These are phyloP conservation scores for Luffa acutangula DNA, from an alignment of 306 rosid genomes.

Conservation along the genomic window DNA sequence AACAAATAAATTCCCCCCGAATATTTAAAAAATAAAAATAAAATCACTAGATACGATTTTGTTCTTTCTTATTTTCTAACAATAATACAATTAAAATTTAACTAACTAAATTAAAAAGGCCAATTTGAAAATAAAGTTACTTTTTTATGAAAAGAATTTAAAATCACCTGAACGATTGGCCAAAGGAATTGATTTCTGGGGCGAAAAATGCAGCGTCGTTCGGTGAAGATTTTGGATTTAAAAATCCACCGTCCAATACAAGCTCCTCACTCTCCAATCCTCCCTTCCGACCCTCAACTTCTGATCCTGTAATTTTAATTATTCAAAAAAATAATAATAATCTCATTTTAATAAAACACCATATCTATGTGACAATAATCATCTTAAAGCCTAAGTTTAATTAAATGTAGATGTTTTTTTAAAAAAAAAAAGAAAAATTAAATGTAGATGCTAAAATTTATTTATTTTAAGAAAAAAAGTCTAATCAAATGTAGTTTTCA, in stretches of 20 bases:
- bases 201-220: conserved; percentile 21
- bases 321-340: too few species aligned
- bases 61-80: not conserved
- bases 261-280: conserved; percentile 24
- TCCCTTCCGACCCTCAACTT: conserved; percentile 13
- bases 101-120: not conserved
- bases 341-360: too few species aligned
- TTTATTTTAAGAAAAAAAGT: too few species aligned
- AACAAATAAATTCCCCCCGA: not conserved
- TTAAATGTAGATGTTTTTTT: too few species aligned
- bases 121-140: not conserved
- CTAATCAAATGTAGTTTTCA: too few species aligned
- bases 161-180: conserved; percentile 53
- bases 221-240: not conserved
- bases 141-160: not conserved
- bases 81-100: not conserved
- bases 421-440: too few species aligned
- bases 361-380: too few species aligned
- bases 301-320: conserved; percentile 14
- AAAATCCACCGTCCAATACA: conserved; percentile 48
- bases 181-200: conserved; percentile 67
- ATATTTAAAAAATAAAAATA: too few species aligned
- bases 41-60: not conserved
- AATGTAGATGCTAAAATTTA: too few species aligned
- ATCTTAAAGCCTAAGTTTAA: too few species aligned